Evolutionary conservation across 2,329 filamentous ascomycete genomes (phyloP).

Genomic region (Fusarium sp.): DNA sequence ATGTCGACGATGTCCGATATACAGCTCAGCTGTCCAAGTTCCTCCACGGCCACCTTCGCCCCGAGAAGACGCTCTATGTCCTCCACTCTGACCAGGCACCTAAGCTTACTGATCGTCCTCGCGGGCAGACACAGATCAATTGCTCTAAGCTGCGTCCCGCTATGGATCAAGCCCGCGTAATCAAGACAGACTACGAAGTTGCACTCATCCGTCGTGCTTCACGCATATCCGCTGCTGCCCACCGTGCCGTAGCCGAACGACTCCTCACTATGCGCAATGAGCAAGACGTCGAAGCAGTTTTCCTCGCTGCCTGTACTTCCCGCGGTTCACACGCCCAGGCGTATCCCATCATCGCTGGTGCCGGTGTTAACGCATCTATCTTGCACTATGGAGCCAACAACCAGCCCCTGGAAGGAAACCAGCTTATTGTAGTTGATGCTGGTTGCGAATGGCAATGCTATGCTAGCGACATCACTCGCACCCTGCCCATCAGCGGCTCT

Average conservation of each 20-base stretch:
- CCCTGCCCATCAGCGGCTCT: slow-evolving; percentile 77
- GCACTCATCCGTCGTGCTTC: slow-evolving; percentile 84
- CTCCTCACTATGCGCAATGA: slow-evolving; percentile 77
- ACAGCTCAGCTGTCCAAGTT: slow-evolving; percentile 62
- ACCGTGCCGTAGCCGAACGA: slow-evolving; percentile 75
- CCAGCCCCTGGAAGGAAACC: slow-evolving; percentile 72
- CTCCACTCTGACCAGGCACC: slow-evolving; percentile 60
- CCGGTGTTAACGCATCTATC: slow-evolving; percentile 83
- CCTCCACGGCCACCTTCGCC: slow-evolving; percentile 55
- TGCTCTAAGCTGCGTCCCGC: slow-evolving; percentile 68
- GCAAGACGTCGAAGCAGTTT: slow-evolving; percentile 83
- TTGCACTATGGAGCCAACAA: slow-evolving; percentile 90
- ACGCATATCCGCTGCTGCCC: slow-evolving; percentile 79
- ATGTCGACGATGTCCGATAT: slow-evolving; percentile 78
- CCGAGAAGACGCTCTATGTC: slow-evolving; percentile 56
- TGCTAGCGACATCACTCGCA: slow-evolving; percentile 89
- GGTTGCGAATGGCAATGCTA: slow-evolving; percentile 88
- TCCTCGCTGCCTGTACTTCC: slow-evolving; percentile 77
- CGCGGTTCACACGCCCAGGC: slow-evolving; percentile 80
- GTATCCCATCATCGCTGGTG: slow-evolving; percentile 89
- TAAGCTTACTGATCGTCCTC: slow-evolving; percentile 53
- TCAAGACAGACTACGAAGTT: slow-evolving; percentile 89
- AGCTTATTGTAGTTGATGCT: slow-evolving; percentile 86
- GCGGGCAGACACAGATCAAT: slow-evolving; percentile 57
- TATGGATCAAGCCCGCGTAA: slow-evolving; percentile 82